A percentile compares a stretch with the other conserved stretches of the same genome.
Conservation (phyloP, 2,329 filamentous ascomycete genomes). For the Cordyceps farinosa region DNA sequence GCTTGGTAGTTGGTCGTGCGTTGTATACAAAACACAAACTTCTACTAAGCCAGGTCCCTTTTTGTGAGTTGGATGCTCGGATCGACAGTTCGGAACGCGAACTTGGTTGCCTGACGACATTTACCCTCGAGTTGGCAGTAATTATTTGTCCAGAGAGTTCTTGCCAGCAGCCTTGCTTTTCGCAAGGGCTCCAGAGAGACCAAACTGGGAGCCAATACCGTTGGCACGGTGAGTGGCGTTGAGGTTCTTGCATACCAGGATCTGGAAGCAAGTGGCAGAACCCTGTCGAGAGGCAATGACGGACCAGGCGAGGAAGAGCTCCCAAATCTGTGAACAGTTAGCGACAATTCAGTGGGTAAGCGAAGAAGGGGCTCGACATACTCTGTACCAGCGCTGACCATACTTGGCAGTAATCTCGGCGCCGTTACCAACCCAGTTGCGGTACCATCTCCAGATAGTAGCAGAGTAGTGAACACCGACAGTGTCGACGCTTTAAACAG, state of each 20-base stretch:
- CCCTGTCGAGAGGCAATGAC: slow-evolving; percentile 83
- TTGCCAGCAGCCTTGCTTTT: slow-evolving; percentile 37
- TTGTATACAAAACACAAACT: slow-evolving; percentile 16
- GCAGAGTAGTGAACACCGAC: slow-evolving; percentile 96
- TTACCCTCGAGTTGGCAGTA: not conserved
- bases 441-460: slow-evolving; percentile 96
- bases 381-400: slow-evolving; percentile 90
- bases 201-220: slow-evolving; percentile 66
- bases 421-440: slow-evolving; percentile 93
- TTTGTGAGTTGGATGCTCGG: not conserved
- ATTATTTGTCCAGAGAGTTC: slow-evolving; percentile 16
- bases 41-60: not conserved
- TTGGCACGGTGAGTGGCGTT: slow-evolving; percentile 81
- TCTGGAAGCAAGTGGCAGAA: slow-evolving; percentile 80
- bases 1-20: slow-evolving; percentile 12
- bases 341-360: not conserved
- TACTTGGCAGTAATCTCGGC: slow-evolving; percentile 95
- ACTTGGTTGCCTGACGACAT: not conserved
- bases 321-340: slow-evolving; percentile 67
- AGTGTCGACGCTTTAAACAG: slow-evolving; percentile 63
- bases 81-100: not conserved
- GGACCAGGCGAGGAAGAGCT: slow-evolving; percentile 83
- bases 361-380: slow-evolving; percentile 42
- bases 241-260: slow-evolving; percentile 84
- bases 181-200: slow-evolving; percentile 58